These are phyloP conservation scores for Excoecaria agallocha DNA, from an alignment of 345 rosid species.

Conservation along the genomic window DNA sequence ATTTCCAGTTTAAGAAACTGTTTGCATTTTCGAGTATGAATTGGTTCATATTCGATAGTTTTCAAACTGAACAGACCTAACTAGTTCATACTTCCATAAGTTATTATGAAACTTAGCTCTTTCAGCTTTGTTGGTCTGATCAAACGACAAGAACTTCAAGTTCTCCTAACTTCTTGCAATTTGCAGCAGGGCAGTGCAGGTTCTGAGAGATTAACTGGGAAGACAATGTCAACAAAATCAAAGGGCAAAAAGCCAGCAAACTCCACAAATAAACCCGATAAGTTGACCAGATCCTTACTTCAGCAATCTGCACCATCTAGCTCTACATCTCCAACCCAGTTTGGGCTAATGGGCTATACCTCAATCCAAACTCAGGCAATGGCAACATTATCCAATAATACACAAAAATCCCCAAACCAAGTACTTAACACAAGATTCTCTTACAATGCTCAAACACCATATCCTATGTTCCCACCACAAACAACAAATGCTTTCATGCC, in stretches of 20 bases:
- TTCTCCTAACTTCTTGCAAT: neutral
- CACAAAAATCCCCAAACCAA: conserved; percentile 12
- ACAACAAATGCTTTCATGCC: conserved; percentile 46
- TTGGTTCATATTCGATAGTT: no score
- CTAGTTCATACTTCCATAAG: no score
- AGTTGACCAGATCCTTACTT: conserved; percentile 21
- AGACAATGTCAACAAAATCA: conserved; percentile 31
- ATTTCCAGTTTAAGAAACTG: neutral
- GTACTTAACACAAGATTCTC: conserved; percentile 16
- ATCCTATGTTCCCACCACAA: conserved; percentile 34
- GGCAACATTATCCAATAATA: conserved; percentile 28
- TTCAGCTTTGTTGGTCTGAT: neutral
- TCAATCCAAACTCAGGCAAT: conserved; percentile 29
- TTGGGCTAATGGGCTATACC: conserved; percentile 36
- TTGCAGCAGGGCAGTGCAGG: conserved; percentile 27
- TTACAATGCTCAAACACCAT: conserved; percentile 33
- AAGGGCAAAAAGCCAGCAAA: conserved; percentile 35
- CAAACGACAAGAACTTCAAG: neutral
- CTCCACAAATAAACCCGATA: conserved; percentile 16
- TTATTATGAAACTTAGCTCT: neutral
- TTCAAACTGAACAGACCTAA: no score
- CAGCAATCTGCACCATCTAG: conserved; percentile 21
- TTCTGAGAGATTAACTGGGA: conserved; percentile 23
- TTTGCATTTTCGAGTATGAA: no score
- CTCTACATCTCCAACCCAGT: conserved; percentile 21